Percentiles rank a stretch among this genome's conserved stretches.
These are phyloP conservation scores for Herpetomonas tarakana DNA, from an alignment of 208 protist genomes.

Conservation along the genomic window DNA sequence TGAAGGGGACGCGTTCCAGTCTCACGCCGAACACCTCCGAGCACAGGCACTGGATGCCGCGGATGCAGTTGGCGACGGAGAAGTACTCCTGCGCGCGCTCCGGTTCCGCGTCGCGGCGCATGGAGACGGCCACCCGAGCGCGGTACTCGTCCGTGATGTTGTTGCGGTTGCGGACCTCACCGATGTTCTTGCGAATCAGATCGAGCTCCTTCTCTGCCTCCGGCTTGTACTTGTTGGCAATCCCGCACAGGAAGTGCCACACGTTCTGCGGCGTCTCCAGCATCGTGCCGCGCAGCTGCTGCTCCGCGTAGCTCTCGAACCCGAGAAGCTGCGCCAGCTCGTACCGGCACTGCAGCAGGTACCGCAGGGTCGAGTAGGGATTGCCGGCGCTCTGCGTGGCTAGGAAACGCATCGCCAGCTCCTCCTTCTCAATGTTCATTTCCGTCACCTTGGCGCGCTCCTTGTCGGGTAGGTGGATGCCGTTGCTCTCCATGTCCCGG, in stretches of 20 bases:
- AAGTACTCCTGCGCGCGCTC: slow-evolving; percentile 77
- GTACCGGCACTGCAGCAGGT: slow-evolving; percentile 80
- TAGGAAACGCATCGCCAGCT: slow-evolving; percentile 80
- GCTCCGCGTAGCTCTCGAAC: slow-evolving; percentile 87
- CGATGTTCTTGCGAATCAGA: slow-evolving; percentile 63
- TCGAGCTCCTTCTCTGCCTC: slow-evolving; percentile 81
- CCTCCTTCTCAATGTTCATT: slow-evolving; percentile 90
- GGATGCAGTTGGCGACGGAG: slow-evolving; percentile 87
- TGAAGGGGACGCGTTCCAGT: slow-evolving; percentile 74
- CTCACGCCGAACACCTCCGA: slow-evolving; percentile 87
- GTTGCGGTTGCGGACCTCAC: slow-evolving; percentile 69
- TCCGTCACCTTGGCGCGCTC: slow-evolving; percentile 73
- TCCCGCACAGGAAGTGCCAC: slow-evolving; percentile 89
- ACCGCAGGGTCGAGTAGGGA: slow-evolving; percentile 72
- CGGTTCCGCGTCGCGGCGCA: slow-evolving; percentile 73
- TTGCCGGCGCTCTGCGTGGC: slow-evolving; percentile 65
- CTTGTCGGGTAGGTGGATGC: slow-evolving; percentile 82
- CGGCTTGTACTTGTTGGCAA: slow-evolving; percentile 77
- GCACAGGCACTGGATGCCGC: slow-evolving; percentile 89
- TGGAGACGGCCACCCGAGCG: slow-evolving; percentile 62
- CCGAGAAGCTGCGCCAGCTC: slow-evolving; percentile 77
- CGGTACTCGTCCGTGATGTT: slow-evolving; percentile 84
- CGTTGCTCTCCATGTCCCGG: slow-evolving; percentile 92
- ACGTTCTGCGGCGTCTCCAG: slow-evolving; percentile 86
- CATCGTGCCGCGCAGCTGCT: slow-evolving; percentile 90